phyloP scores from a whole-genome alignment of 1,139 yeast genomes.

The Scheffersomyces segobiensis region DNA sequence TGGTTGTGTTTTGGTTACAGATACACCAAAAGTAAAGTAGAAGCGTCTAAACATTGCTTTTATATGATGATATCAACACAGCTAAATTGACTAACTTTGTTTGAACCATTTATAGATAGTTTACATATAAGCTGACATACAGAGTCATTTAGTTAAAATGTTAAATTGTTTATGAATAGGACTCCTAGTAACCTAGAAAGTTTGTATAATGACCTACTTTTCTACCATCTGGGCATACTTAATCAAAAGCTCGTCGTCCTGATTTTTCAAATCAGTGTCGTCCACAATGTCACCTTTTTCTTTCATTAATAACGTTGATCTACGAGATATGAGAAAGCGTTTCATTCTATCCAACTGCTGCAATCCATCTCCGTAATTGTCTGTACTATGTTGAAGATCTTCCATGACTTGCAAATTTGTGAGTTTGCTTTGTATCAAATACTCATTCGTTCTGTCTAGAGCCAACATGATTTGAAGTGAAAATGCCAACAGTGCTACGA shows the following conservation, averaged over 20 bases:
- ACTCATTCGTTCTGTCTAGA: constrained; percentile 35
- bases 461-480: constrained; percentile 48
- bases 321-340: constrained; percentile 61
- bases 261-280: constrained; percentile 17
- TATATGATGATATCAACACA: too few species aligned
- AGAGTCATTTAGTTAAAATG: too few species aligned
- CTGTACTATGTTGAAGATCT: constrained; percentile 50
- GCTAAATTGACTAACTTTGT: too few species aligned
- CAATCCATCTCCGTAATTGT: constrained; percentile 55
- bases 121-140: background rate
- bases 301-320: constrained; percentile 31
- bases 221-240: constrained; percentile 28
- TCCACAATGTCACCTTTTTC: constrained; percentile 17
- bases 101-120: too few species aligned
- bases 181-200: background rate
- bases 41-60: too few species aligned
- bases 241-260: constrained; percentile 29
- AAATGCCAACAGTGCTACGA: constrained; percentile 40
- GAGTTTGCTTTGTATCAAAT: constrained; percentile 26
- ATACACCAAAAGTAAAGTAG: background rate
- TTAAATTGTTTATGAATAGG: too few species aligned
- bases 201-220: background rate
- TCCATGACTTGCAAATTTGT: constrained; percentile 47
- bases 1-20: background rate
- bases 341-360: constrained; percentile 52